Base-by-base conservation (phyloP, 1,284 basidiomycete genomes). In the Boletellus deceptivus region DNA sequence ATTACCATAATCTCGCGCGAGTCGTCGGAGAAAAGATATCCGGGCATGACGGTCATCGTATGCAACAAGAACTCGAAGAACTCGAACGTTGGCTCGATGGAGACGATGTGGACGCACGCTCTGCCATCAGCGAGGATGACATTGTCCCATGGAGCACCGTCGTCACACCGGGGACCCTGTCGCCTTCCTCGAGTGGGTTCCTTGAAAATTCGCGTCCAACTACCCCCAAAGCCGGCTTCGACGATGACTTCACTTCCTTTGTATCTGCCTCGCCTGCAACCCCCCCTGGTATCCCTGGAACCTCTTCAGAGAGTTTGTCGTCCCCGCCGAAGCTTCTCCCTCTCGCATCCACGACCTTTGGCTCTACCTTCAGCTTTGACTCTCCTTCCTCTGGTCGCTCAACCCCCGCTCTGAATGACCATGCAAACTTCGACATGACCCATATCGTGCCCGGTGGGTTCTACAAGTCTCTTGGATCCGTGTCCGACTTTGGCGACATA, bases 231-330 rank as follows among this genome's bases (percentile, higher is more conserved):
- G 53, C 58, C 18, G 77, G 78, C 6, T 91, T 91, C 59, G 89
- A 91, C 49, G 89, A 91, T 59, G 86, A 91, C 64, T 91, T 91
- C 63, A 77, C 83, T 1, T 81, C 80, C 27, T 89, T 88, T 56
- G 75, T 89, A 16, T 81, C 83, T 18, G 84, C 79, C 17, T 76
- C 81, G 37, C 62, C 68, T 27, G 53, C 53, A 46, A 46, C 24
- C 27, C 49, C 48, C 4, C 34, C 41, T 22, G 49, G 27, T 24
- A 22, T 42, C 33, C 34, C 42, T 25, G 53, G 6, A 14, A 4
- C 24, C 29, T 18, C 57, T 37, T 52, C 43, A 11, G 48, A 52
- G 33, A 45, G 5, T 47, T 36, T 39, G 6, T 54, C 62, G 33
- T 52, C 57, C 18, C 47, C 52, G 16, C 53, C 51, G 22, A 43